phyloP scores from a whole-genome alignment of 176 grass and related monocot species.

The Cenchrus purpureus region DNA sequence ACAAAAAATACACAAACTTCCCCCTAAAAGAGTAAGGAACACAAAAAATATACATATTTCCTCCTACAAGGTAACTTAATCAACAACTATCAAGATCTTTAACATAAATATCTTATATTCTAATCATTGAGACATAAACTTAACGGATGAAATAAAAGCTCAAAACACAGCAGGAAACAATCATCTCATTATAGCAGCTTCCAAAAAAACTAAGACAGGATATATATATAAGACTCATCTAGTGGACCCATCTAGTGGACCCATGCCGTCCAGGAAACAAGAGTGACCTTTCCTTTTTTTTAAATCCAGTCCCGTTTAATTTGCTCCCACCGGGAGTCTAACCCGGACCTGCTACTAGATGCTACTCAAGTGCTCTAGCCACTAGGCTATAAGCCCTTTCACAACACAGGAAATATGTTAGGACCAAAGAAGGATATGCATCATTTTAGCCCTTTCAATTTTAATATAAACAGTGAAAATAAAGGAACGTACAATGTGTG shows the following conservation, averaged over 20 bases:
- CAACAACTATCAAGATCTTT: not conserved
- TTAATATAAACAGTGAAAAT: not conserved
- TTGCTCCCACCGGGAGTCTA: too few species aligned
- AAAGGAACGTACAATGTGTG: conserved; percentile 61
- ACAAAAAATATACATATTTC: not conserved
- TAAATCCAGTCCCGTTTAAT: too few species aligned
- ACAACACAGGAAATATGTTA: not conserved
- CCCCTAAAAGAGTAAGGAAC: not conserved
- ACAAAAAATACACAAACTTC: not conserved
- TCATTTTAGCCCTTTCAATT: too few species aligned
- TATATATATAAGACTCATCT: not conserved
- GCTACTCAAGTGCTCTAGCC: too few species aligned
- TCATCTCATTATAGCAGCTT: not conserved
- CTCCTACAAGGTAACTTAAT: not conserved
- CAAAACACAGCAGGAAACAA: not conserved
- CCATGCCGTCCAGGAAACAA: too few species aligned
- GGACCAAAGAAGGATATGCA: conserved; percentile 1
- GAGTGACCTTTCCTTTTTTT: too few species aligned
- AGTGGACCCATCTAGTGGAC: too few species aligned
- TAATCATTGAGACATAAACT: not conserved
- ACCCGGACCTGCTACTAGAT: too few species aligned
- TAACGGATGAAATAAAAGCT: not conserved
- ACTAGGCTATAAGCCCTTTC: too few species aligned
- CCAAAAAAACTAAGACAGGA: not conserved
- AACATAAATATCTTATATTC: not conserved